phyloP scores from a whole-genome alignment of 2,329 filamentous ascomycete species.

The Fusarium tuaranense region DNA sequence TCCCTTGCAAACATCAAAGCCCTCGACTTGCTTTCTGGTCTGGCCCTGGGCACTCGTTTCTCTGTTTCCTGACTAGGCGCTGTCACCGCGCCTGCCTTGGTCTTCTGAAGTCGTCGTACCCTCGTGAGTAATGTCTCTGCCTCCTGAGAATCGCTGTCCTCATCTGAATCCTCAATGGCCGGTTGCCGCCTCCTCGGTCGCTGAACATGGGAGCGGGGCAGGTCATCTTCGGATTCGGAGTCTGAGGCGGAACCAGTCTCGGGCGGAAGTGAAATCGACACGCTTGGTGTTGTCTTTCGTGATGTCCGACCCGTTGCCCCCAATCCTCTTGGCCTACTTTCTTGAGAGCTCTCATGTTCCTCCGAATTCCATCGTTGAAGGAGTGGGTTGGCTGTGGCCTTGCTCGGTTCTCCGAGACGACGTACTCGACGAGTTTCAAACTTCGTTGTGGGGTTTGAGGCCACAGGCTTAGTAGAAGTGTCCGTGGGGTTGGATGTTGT shows the following conservation, averaged over 20 bases:
- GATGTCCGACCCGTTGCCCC: slow-evolving; percentile 7
- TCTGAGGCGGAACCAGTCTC: not conserved
- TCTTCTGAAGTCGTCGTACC: slow-evolving; percentile 33
- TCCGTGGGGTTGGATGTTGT: slow-evolving; percentile 9
- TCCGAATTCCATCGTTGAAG: slow-evolving; percentile 49
- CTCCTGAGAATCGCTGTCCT: slow-evolving; percentile 30
- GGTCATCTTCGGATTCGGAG: slow-evolving; percentile 17
- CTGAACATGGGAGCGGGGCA: slow-evolving; percentile 14
- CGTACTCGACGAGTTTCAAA: slow-evolving; percentile 47
- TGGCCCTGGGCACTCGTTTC: not conserved
- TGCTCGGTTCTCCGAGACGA: slow-evolving; percentile 42
- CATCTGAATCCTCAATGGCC: slow-evolving; percentile 36
- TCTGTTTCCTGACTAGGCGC: not conserved
- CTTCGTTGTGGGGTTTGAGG: slow-evolving; percentile 41
- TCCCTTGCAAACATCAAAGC: slow-evolving; percentile 23
- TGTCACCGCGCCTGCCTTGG: not conserved
- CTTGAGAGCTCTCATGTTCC: slow-evolving; percentile 24
- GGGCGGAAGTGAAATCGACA: not conserved
- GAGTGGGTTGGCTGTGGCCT: slow-evolving; percentile 45
- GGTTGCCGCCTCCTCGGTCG: slow-evolving; percentile 15
- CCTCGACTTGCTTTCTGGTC: slow-evolving; percentile 7
- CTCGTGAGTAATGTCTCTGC: slow-evolving; percentile 35
- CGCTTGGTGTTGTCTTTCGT: slow-evolving; percentile 4
- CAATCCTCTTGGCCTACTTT: slow-evolving; percentile 1
- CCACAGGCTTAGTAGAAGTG: slow-evolving; percentile 30